These are phyloP conservation scores for Potentilla sterilis DNA, from an alignment of 306 rosid species.

Conservation along the genomic window DNA sequence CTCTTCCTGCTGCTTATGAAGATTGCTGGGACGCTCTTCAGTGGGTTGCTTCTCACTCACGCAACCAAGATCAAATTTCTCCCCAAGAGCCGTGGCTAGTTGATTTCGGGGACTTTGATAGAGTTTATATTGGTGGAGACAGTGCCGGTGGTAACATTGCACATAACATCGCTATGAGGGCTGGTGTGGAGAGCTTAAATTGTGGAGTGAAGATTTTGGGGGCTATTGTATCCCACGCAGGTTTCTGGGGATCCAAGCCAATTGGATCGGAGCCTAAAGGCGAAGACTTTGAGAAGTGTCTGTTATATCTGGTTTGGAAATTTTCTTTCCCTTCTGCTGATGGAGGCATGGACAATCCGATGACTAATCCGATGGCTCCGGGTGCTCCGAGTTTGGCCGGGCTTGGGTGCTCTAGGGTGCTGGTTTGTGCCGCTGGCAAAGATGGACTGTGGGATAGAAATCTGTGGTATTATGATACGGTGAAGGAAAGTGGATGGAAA, in stretches of 20 bases:
- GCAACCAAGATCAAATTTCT: not conserved
- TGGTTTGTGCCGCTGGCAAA: conserved; percentile 22
- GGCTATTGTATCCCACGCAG: conserved; percentile 36
- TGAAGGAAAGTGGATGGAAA: conserved; percentile 22
- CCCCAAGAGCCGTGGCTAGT: conserved; percentile 36
- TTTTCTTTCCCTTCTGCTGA: conserved; percentile 31
- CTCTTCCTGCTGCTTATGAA: conserved; percentile 38
- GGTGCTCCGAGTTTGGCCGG: conserved; percentile 23
- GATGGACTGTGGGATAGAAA: conserved; percentile 21
- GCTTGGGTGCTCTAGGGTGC: conserved; percentile 20
- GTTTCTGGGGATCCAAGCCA: conserved; percentile 35
- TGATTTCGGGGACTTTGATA: conserved; percentile 28
- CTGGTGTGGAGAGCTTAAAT: conserved; percentile 33
- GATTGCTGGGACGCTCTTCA: conserved; percentile 43
- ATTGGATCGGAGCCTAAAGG: conserved; percentile 20
- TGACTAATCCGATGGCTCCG: conserved; percentile 10
- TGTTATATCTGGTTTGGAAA: conserved; percentile 19
- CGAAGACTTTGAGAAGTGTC: not conserved
- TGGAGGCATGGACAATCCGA: conserved; percentile 27
- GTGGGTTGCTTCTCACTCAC: conserved; percentile 42
- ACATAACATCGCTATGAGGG: conserved; percentile 38
- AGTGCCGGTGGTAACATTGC: conserved; percentile 44
- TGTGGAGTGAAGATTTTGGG: conserved; percentile 30
- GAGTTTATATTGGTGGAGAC: conserved; percentile 43
- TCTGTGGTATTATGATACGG: conserved; percentile 11